Percentiles rank a stretch among this genome's conserved stretches.
phyloP scores from a whole-genome alignment of 345 rosid species.

The Lumnitzera littorea region DNA sequence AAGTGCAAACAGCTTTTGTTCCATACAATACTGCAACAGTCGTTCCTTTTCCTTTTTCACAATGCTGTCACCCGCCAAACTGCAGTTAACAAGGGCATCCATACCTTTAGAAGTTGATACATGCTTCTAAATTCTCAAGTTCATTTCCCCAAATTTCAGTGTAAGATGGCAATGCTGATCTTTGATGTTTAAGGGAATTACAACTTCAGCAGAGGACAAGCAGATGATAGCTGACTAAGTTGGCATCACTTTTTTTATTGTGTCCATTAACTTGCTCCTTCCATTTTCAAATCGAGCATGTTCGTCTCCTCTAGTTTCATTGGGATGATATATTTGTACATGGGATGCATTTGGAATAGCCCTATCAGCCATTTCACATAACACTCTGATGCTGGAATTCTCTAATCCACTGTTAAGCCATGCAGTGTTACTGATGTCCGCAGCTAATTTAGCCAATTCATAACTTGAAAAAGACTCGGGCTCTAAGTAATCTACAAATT shows the following conservation, averaged over 20 bases:
- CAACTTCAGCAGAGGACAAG: neutral
- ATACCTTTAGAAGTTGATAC: too few relatives aligned
- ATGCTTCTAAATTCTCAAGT: too few relatives aligned
- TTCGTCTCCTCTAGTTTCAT: constrained; percentile 23
- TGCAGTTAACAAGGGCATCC: too few relatives aligned
- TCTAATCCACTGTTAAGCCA: constrained; percentile 84
- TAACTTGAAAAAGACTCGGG: constrained; percentile 52
- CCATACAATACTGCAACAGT: too few relatives aligned
- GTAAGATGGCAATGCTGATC: neutral
- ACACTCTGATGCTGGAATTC: constrained; percentile 7
- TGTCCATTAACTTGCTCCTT: constrained; percentile 21
- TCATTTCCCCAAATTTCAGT: neutral
- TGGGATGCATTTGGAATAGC: constrained; percentile 19
- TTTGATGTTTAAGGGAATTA: too few relatives aligned
- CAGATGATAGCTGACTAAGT: constrained; percentile 2
- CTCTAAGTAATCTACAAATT: constrained; percentile 60
- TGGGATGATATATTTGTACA: constrained; percentile 14
- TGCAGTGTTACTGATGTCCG: constrained; percentile 75
- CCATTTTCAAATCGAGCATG: constrained; percentile 31
- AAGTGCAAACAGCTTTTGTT: too few relatives aligned
- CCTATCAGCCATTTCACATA: constrained; percentile 35
- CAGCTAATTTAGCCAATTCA: constrained; percentile 72
- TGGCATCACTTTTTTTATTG: constrained; percentile 9
- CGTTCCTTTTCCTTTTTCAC: too few relatives aligned
- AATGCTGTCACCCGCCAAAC: too few relatives aligned